A percentile compares a stretch with the other conserved stretches of the same genome.
Evolutionary conservation across 768 basidiomycete genomes (phyloP).

Genomic region (Leccinum sublutescens): DNA sequence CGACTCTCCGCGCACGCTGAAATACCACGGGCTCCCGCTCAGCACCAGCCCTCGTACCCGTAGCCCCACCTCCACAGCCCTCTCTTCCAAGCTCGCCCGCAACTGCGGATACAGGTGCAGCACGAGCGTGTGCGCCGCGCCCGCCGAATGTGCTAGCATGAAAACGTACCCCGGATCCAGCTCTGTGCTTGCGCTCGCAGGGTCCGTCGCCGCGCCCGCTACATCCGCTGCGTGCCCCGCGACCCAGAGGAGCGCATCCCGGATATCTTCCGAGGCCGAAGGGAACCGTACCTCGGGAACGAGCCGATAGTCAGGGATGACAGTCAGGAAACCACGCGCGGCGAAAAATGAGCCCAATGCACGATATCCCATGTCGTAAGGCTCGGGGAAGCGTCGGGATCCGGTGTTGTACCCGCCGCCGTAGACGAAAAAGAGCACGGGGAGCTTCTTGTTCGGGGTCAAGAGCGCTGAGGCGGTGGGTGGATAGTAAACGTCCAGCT

Average conservation of each 20-base stretch:
- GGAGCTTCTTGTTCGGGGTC: constrained; percentile 32
- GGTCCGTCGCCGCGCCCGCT: constrained; percentile 5
- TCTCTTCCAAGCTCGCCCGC: constrained; percentile 34
- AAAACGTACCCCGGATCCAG: constrained; percentile 43
- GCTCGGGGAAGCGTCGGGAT: constrained; percentile 43
- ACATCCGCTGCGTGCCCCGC: constrained; percentile 35
- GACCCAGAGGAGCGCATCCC: constrained; percentile 58
- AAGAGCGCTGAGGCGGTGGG: constrained; percentile 23
- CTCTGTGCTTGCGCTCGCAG: constrained; percentile 5
- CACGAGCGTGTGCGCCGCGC: constrained; percentile 50
- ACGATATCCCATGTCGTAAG: constrained; percentile 51
- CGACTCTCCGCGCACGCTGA: constrained; percentile 26
- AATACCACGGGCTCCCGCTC: constrained; percentile 46
- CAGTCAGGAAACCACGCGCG: constrained; percentile 53
- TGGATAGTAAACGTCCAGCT: constrained; percentile 69
- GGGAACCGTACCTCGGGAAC: constrained; percentile 57
- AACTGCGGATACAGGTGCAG: constrained; percentile 36
- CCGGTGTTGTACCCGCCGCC: constrained; percentile 64
- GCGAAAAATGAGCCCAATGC: constrained; percentile 64
- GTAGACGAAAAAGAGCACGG: constrained; percentile 63
- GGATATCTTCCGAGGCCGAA: constrained; percentile 45
- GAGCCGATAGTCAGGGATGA: constrained; percentile 70
- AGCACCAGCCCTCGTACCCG: constrained; percentile 45
- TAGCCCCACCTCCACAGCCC: constrained; percentile 17
- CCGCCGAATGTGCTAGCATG: constrained; percentile 63